These are phyloP conservation scores for Simplicillium aogashimaense DNA, from an alignment of 2,329 filamentous ascomycete species.

Conservation along the genomic window DNA sequence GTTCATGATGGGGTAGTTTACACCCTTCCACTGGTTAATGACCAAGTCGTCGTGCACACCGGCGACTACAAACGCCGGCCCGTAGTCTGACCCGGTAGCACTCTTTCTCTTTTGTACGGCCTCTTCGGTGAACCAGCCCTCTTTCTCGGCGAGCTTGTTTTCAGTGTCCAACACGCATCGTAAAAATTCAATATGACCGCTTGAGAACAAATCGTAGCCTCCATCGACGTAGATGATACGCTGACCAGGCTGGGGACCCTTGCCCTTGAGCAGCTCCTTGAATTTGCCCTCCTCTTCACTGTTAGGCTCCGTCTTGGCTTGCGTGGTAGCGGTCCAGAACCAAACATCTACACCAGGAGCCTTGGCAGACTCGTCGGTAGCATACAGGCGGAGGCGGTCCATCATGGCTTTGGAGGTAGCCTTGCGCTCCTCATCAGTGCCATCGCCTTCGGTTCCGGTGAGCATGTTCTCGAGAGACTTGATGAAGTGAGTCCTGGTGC, in stretches of 20 bases:
- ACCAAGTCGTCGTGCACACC: conserved; percentile 92
- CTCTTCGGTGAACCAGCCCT: conserved; percentile 66
- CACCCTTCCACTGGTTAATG: conserved; percentile 92
- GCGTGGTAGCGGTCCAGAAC: conserved; percentile 60
- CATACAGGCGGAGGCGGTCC: conserved; percentile 73
- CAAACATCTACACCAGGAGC: conserved; percentile 75
- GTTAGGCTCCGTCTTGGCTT: conserved; percentile 31
- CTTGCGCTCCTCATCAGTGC: conserved; percentile 56
- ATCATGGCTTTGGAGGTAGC: conserved; percentile 58
- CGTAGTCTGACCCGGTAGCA: conserved; percentile 60
- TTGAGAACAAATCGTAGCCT: conserved; percentile 93
- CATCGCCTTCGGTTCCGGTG: conserved; percentile 61
- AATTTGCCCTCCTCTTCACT: conserved; percentile 52
- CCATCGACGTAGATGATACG: conserved; percentile 91
- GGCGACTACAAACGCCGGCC: conserved; percentile 78
- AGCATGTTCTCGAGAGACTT: conserved; percentile 63
- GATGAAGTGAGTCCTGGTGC: conserved; percentile 91
- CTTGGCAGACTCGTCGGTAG: conserved; percentile 74
- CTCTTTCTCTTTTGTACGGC: conserved; percentile 52
- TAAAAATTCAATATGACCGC: conserved; percentile 93
- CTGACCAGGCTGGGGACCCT: conserved; percentile 66
- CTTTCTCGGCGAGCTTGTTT: conserved; percentile 53
- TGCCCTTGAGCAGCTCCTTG: conserved; percentile 58
- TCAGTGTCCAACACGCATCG: conserved; percentile 66
- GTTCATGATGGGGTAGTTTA: conserved; percentile 99